Base-by-base conservation (phyloP, 352 stramenopile species). In the Pythium utonaiense region DNA sequence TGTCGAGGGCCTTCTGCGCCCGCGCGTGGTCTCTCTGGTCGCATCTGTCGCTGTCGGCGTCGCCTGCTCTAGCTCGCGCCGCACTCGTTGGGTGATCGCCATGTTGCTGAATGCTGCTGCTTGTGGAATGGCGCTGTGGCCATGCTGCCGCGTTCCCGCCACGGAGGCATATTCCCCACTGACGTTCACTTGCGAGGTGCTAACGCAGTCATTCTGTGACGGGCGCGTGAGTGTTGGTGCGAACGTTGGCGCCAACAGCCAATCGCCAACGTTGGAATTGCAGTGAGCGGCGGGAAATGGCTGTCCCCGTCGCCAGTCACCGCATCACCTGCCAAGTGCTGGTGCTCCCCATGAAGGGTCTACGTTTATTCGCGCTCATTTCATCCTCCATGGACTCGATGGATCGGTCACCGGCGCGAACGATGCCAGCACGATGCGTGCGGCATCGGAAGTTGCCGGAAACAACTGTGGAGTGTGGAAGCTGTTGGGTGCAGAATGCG, bases 11-110 rank as follows among this genome's bases (percentile, higher is more conserved):
- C 47, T 36, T n/a, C 47, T 12, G 13, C 30, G 50, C 7, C 31
- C 12, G 51, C 27, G 41, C 6, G 6, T 3, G 2, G 41, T n/a
- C 14, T 50, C n/a, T n/a, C 42, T 13, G 19, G 49, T 24, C 38
- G 8, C 30, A 28, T 53, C 19, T 4, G 60, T 31, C 12, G 24
- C 40, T 28, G 56, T n/a, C 22, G 57, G 66, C 45, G 56, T 52
- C 7, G 55, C 54, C 30, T 68, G 41, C 22, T 49, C 27, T 17
- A 64, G 36, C 45, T 68, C 55, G 27, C 36, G 53, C 22, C 71
- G 67, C 14, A 74, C 63, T 45, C 67, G 62, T 55, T 71, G 64
- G 6, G 67, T 61, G 63, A 74, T 74, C 12, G 52, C 56, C 62
- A 69, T 69, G 24, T 17, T 42, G 8, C 9, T 34, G 28, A 54